Evolutionary conservation across 2,329 filamentous ascomycete species (phyloP).

Genomic region (Aspergillus spinulosporus): DNA sequence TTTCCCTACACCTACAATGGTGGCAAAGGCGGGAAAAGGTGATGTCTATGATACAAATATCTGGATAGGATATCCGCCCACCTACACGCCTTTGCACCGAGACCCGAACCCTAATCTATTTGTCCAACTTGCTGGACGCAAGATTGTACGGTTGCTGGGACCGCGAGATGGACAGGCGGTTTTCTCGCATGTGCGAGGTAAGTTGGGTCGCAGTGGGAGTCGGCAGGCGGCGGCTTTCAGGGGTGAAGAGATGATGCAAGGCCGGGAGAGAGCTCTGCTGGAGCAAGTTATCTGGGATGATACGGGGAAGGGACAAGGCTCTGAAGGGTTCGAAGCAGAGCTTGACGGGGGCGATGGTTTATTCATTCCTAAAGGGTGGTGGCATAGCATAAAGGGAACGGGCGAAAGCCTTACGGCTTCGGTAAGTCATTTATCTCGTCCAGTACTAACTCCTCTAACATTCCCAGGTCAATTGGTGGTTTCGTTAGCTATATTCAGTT

Average conservation of each 20-base stretch:
- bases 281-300: slow-evolving; percentile 69
- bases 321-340: slow-evolving; percentile 51
- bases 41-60: slow-evolving; percentile 86
- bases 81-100: slow-evolving; percentile 84
- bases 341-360: slow-evolving; percentile 68
- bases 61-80: slow-evolving; percentile 85
- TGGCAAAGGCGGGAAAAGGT: slow-evolving; percentile 66
- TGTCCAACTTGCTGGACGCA: slow-evolving; percentile 73
- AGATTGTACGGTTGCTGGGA: slow-evolving; percentile 69
- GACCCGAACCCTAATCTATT: slow-evolving; percentile 96
- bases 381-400: slow-evolving; percentile 75
- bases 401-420: slow-evolving; percentile 60
- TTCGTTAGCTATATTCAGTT: slow-evolving; percentile 45
- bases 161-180: slow-evolving; percentile 64
- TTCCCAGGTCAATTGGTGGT: slow-evolving; percentile 74
- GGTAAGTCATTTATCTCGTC: slow-evolving; percentile 41
- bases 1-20: slow-evolving; percentile 66
- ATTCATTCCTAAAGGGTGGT: slow-evolving; percentile 82
- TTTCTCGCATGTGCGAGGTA: slow-evolving; percentile 56
- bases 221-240: slow-evolving; percentile 56
- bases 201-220: slow-evolving; percentile 37
- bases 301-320: slow-evolving; percentile 26
- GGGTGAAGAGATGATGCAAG: slow-evolving; percentile 89
- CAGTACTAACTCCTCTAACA: slow-evolving; percentile 26
- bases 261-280: slow-evolving; percentile 65